A percentile compares a stretch with the other conserved stretches of the same genome.
phyloP scores from a whole-genome alignment of 169 alveolate species.

The Miamiensis avidus region DNA sequence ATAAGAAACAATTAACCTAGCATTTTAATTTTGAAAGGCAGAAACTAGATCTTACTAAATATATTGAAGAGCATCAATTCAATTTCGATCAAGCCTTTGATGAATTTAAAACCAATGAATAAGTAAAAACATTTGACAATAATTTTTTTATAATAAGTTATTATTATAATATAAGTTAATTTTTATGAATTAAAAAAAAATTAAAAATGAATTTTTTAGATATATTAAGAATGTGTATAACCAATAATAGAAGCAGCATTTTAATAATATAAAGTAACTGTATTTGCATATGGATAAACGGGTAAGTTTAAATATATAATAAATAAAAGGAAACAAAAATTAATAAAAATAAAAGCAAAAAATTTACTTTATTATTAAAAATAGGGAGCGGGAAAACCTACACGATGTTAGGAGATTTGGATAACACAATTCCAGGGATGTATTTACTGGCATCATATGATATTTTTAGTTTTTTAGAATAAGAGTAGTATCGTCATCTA shows the following conservation, averaged over 20 bases:
- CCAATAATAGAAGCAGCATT: constrained; percentile 95
- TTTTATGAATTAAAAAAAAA: no score
- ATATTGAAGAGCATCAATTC: constrained; percentile 86
- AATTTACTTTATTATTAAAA: no score
- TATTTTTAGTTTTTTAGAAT: constrained; percentile 82
- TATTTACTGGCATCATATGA: constrained; percentile 94
- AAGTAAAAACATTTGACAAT: constrained; percentile 24
- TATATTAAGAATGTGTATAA: constrained; percentile 30
- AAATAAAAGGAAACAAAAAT: not conserved
- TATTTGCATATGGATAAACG: constrained; percentile 98
- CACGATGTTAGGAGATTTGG: constrained; percentile 96
- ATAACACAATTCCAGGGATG: constrained; percentile 89
- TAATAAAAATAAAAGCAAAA: not conserved
- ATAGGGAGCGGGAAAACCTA: constrained; percentile 95
- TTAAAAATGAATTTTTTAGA: not conserved
- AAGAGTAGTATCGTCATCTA: constrained; percentile 57
- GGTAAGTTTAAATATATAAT: constrained; percentile 43
- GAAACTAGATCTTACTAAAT: constrained; percentile 87
- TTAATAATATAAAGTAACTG: constrained; percentile 92
- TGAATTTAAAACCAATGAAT: constrained; percentile 73
- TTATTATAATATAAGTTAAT: no score
- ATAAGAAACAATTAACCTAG: not conserved
- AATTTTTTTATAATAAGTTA: not conserved
- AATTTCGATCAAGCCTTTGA: constrained; percentile 84
- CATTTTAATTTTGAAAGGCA: constrained; percentile 27